These are phyloP conservation scores for Aspergillus sclerotiicarbonarius DNA, from an alignment of 495 filamentous ascomycete genomes.

Conservation along the genomic window DNA sequence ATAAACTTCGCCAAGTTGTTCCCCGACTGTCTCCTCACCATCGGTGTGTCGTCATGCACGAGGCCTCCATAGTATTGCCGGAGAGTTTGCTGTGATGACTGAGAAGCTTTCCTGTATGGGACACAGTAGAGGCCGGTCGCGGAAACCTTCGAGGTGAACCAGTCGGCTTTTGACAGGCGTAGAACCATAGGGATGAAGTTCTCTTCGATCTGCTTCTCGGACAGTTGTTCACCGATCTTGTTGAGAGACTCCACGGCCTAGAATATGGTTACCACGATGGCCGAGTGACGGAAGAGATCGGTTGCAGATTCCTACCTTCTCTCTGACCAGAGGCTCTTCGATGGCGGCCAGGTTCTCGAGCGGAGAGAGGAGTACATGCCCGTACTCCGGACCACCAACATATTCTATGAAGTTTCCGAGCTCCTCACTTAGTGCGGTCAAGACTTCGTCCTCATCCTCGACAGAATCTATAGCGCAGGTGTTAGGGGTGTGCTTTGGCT, in stretches of 20 bases:
- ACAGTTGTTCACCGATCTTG: slow-evolving; percentile 94
- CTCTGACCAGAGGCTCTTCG: slow-evolving; percentile 93
- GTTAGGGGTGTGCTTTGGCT: slow-evolving; percentile 26
- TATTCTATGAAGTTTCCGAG: slow-evolving; percentile 96
- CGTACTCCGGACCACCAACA: slow-evolving; percentile 89
- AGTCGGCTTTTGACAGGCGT: slow-evolving; percentile 97
- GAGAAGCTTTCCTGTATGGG: slow-evolving; percentile 85
- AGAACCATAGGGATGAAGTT: slow-evolving; percentile 92
- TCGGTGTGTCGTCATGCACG: slow-evolving; percentile 97
- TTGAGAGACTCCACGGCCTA: slow-evolving; percentile 98
- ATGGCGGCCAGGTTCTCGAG: slow-evolving; percentile 97
- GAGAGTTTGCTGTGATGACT: slow-evolving; percentile 80
- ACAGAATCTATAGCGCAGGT: slow-evolving; percentile 72
- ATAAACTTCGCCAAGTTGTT: slow-evolving; percentile 97
- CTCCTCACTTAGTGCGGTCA: slow-evolving; percentile 95
- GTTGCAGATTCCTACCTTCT: slow-evolving; percentile 66
- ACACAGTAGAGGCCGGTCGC: slow-evolving; percentile 91
- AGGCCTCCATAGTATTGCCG: slow-evolving; percentile 86
- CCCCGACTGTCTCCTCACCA: slow-evolving; percentile 95
- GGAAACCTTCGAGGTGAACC: slow-evolving; percentile 99
- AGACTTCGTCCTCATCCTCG: slow-evolving; percentile 97
- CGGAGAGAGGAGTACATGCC: slow-evolving; percentile 93
- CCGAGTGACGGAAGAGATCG: slow-evolving; percentile 13
- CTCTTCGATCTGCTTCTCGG: slow-evolving; percentile 89
- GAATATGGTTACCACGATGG: slow-evolving; percentile 17